Conservation (phyloP, 2,329 filamentous ascomycete genomes). For the Fusarium xylarioides region DNA sequence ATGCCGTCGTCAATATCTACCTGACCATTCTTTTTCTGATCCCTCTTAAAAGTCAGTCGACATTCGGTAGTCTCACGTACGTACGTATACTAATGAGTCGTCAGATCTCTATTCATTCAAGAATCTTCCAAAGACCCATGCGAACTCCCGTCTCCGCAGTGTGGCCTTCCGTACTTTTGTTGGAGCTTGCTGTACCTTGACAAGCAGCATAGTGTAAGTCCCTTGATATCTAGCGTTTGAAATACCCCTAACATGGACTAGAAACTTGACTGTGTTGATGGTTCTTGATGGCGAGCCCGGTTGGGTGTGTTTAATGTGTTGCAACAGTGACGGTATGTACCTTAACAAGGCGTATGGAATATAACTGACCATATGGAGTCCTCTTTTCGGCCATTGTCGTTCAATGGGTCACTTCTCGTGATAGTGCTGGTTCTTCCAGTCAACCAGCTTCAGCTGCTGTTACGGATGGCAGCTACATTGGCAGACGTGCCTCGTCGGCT, state of each 20-base stretch:
- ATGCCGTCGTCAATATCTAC: conserved; percentile 69
- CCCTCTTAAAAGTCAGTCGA: conserved; percentile 62
- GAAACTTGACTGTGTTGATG: conserved; percentile 68
- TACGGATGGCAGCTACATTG: conserved; percentile 17
- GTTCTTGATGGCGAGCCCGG: conserved; percentile 68
- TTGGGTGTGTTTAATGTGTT: conserved; percentile 73
- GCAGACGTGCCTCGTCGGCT: conserved; percentile 10
- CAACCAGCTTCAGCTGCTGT: conserved; percentile 20
- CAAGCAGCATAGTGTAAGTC: conserved; percentile 65
- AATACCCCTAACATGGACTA: conserved; percentile 40
- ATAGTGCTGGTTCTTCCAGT: conserved; percentile 51
- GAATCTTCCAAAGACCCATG: conserved; percentile 52
- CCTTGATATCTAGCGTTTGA: background rate
- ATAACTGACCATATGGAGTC: conserved; percentile 49
- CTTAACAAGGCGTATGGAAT: background rate
- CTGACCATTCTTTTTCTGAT: conserved; percentile 70
- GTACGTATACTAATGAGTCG: background rate
- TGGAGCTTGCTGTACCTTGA: conserved; percentile 65
- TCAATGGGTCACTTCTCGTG: conserved; percentile 65
- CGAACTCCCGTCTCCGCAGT: conserved; percentile 56
- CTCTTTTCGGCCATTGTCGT: conserved; percentile 69
- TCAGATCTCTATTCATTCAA: conserved; percentile 65
- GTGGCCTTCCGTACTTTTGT: conserved; percentile 68
- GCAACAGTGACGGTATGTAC: conserved; percentile 67
- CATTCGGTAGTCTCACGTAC: no score